These are phyloP conservation scores for Phylloboletellus chloephorus DNA, from an alignment of 1,284 basidiomycete genomes.

Conservation along the genomic window DNA sequence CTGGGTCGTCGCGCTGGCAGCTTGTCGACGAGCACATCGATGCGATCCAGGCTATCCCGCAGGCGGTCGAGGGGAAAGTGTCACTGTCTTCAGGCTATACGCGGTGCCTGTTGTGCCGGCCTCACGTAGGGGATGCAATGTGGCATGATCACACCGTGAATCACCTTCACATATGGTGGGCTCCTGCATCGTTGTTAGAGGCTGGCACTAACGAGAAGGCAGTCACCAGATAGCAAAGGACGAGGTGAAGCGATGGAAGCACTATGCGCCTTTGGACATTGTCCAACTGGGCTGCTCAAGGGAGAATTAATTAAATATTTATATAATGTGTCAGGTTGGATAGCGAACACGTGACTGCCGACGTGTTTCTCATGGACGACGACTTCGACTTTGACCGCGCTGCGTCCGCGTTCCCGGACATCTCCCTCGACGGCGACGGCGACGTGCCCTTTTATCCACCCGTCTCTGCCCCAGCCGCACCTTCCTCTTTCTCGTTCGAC, in stretches of 20 bases:
- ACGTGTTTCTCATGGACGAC: constrained; percentile 24
- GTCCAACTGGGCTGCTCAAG: too few species aligned
- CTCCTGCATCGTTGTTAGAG: neutral
- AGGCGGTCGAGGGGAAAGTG: constrained; percentile 2
- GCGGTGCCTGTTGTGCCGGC: constrained; percentile 15
- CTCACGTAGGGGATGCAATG: constrained; percentile 11
- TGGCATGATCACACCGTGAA: neutral
- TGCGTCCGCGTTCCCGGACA: constrained; percentile 81
- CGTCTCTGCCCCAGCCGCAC: constrained; percentile 20
- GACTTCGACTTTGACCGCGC: constrained; percentile 74
- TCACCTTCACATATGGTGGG: constrained; percentile 12
- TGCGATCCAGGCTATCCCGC: constrained; percentile 14
- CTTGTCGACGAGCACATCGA: constrained; percentile 15
- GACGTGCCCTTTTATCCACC: constrained; percentile 47
- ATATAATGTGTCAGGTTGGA: too few species aligned
- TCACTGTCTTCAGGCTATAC: constrained; percentile 8
- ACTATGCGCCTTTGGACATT: constrained; percentile 15
- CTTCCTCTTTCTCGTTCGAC: constrained; percentile 56
- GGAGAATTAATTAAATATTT: too few species aligned
- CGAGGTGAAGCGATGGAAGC: constrained; percentile 7
- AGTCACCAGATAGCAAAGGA: constrained; percentile 15
- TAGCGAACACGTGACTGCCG: constrained; percentile 9
- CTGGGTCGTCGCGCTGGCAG: constrained; percentile 11
- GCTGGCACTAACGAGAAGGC: neutral
- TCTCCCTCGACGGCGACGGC: constrained; percentile 61